phyloP scores from a whole-genome alignment of 192 early-diverging fungal species.

The Podila verticillata region DNA sequence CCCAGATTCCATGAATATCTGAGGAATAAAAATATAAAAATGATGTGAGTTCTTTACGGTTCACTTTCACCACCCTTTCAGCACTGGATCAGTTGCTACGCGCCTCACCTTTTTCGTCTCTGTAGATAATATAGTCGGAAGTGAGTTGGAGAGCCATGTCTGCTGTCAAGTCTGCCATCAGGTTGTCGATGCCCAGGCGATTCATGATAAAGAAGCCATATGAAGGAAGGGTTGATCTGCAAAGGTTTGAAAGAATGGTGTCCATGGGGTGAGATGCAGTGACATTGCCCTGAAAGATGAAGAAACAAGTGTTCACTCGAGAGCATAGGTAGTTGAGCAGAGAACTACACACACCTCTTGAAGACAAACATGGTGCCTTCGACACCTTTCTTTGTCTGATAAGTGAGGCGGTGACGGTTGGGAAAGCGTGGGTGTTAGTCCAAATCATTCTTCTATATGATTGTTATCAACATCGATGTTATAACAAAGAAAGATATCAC shows the following conservation, averaged over 20 bases:
- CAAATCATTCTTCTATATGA: no score
- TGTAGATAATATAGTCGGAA: conserved; percentile 90
- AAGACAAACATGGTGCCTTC: conserved; percentile 94
- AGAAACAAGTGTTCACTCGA: not conserved
- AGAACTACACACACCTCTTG: conserved; percentile 61
- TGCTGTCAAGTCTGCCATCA: conserved; percentile 69
- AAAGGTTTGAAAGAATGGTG: not conserved
- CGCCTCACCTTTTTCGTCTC: conserved; percentile 65
- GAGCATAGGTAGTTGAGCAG: not conserved
- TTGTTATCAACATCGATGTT: not conserved
- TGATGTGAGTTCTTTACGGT: not conserved
- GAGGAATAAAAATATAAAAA: conserved; percentile 38
- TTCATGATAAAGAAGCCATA: conserved; percentile 92
- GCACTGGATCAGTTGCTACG: not conserved
- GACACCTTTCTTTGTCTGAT: conserved; percentile 86
- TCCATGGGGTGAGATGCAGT: not conserved
- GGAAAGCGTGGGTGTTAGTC: not conserved
- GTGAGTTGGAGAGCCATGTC: conserved; percentile 84
- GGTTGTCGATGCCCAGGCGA: conserved; percentile 85
- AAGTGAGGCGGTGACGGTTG: not conserved
- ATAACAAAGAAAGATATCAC: no score
- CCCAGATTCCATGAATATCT: conserved; percentile 79
- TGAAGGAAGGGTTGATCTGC: conserved; percentile 61
- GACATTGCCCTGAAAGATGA: not conserved
- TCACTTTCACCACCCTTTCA: not conserved